Conservation (phyloP, 768 basidiomycete genomes). For the Pulveroboletus sp. region DNA sequence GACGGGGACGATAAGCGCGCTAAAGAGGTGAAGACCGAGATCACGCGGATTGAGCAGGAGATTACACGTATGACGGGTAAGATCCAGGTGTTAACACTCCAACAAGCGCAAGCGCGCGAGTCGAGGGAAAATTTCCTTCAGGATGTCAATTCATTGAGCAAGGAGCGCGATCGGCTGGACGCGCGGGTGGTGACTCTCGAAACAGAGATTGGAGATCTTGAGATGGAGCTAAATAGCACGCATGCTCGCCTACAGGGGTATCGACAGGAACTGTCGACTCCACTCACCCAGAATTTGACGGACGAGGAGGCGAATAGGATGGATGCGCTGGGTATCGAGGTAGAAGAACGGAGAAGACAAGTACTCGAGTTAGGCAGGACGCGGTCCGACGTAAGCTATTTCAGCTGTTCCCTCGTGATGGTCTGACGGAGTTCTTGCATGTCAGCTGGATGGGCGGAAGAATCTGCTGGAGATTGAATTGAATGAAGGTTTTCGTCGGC, state of each 20-base stretch:
- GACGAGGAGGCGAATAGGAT: constrained; percentile 66
- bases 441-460: constrained; percentile 60
- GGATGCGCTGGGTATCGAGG: constrained; percentile 64
- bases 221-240: constrained; percentile 62
- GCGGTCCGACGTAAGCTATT: constrained; percentile 60
- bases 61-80: constrained; percentile 71
- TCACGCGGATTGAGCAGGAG: constrained; percentile 76
- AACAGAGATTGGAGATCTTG: constrained; percentile 61
- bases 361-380: constrained; percentile 63
- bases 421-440: not conserved
- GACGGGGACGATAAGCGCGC: constrained; percentile 60
- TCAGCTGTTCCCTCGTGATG: not conserved
- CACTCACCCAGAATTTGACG: constrained; percentile 71
- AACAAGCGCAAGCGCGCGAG: constrained; percentile 66
- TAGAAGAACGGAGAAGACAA: constrained; percentile 67
- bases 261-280: constrained; percentile 63
- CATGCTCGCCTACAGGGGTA: constrained; percentile 61
- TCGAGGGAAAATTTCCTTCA: constrained; percentile 61
- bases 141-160: constrained; percentile 53
- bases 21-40: constrained; percentile 68
- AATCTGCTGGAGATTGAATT: constrained; percentile 88
- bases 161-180: constrained; percentile 67
- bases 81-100: constrained; percentile 63
- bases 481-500: constrained; percentile 79
- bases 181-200: constrained; percentile 62